Percentiles rank a stretch among this genome's conserved stretches.
These are phyloP conservation scores for Polygonum maritimum DNA, from an alignment of 148 eudicot genomes.

Conservation along the genomic window DNA sequence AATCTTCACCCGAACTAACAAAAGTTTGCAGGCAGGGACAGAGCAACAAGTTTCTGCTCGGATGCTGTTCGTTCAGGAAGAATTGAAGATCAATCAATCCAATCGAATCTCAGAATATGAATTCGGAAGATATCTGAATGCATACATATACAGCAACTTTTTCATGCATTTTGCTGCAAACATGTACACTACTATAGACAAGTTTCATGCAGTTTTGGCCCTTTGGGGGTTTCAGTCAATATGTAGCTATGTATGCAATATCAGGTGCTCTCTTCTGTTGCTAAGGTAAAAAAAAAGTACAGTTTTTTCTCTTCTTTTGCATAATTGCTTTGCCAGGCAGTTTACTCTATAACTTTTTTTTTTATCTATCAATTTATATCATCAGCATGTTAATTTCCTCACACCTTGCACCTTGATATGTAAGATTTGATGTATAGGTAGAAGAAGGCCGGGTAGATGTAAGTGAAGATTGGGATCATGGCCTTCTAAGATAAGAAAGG, in stretches of 20 bases:
- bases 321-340: not conserved
- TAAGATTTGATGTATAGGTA: too few relatives aligned
- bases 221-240: not conserved
- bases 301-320: not conserved
- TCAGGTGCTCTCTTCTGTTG: not conserved
- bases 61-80: slow-evolving; percentile 25
- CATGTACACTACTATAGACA: not conserved
- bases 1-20: not conserved
- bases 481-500: too few relatives aligned
- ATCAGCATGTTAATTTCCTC: too few relatives aligned
- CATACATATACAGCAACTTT: not conserved
- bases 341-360: not conserved
- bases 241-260: not conserved
- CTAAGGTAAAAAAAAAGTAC: not conserved
- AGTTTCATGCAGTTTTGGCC: not conserved
- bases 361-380: too few relatives aligned
- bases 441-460: too few relatives aligned
- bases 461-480: too few relatives aligned
- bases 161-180: not conserved
- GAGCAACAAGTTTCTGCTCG: slow-evolving; percentile 23
- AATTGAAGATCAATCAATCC: not conserved
- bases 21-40: slow-evolving; percentile 10
- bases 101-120: not conserved
- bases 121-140: not conserved
- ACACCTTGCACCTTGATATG: too few relatives aligned